Conservation (phyloP, 164 flowering plant species). For the Houttuynia cordata region DNA sequence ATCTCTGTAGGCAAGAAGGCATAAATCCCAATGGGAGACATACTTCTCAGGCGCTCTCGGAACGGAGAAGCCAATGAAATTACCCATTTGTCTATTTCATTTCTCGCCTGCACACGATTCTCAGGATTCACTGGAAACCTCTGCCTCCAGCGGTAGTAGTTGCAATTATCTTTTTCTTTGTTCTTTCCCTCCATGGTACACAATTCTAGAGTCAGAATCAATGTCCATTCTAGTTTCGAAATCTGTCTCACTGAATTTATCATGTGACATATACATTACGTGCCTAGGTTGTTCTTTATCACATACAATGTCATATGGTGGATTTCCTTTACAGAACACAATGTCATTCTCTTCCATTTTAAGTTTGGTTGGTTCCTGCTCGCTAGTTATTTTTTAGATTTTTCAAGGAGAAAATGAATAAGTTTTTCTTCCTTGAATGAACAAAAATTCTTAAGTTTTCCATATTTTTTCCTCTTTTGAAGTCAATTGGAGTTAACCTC, state of each 20-base stretch:
- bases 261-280: too few species aligned
- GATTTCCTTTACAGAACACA: too few species aligned
- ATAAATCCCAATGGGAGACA: slow-evolving; percentile 35
- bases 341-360: too few species aligned
- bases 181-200: slow-evolving; percentile 24
- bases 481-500: too few species aligned
- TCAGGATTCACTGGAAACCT: slow-evolving; percentile 40
- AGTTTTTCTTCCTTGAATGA: too few species aligned
- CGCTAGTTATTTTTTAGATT: too few species aligned
- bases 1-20: slow-evolving; percentile 61
- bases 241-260: slow-evolving; percentile 37
- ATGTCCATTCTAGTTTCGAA: slow-evolving; percentile 29
- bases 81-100: slow-evolving; percentile 35
- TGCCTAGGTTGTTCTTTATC: too few species aligned
- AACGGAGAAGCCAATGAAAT: slow-evolving; percentile 50
- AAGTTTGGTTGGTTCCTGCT: too few species aligned
- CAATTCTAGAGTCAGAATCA: slow-evolving; percentile 43
- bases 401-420: too few species aligned
- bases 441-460: too few species aligned
- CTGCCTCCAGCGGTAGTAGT: slow-evolving; percentile 55
- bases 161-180: slow-evolving; percentile 16
- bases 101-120: slow-evolving; percentile 29
- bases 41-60: slow-evolving; percentile 36
- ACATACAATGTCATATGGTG: too few species aligned
- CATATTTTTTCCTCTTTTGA: too few species aligned